phyloP scores from a whole-genome alignment of 73 alveolate species.

The Strombidium stylifer region DNA sequence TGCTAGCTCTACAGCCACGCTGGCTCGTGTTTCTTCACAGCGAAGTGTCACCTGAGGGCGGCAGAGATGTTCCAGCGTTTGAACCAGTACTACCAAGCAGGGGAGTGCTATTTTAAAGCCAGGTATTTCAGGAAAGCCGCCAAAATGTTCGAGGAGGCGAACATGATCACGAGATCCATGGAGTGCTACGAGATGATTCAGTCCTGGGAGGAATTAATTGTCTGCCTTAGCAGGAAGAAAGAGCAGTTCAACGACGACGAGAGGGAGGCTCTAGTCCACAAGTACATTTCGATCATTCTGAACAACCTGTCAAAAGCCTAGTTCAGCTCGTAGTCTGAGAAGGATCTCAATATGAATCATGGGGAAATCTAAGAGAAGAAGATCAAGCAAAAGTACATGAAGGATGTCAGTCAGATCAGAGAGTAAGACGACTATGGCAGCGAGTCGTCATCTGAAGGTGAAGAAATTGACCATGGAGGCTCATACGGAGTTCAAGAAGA shows the following conservation, averaged over 20 bases:
- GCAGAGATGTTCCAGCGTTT: constrained; percentile 45
- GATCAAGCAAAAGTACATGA: constrained; percentile 32
- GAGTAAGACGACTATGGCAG: constrained; percentile 33
- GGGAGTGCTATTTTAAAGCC: constrained; percentile 55
- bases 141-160: constrained; percentile 41
- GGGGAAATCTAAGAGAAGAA: constrained; percentile 35
- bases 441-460: too few species aligned
- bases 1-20: constrained; percentile 62
- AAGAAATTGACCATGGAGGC: too few species aligned
- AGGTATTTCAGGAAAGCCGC: constrained; percentile 48
- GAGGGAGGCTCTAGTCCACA: constrained; percentile 53
- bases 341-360: constrained; percentile 16
- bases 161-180: constrained; percentile 33
- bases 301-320: constrained; percentile 42
- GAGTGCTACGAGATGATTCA: constrained; percentile 51
- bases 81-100: constrained; percentile 69
- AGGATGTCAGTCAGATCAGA: constrained; percentile 34
- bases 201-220: constrained; percentile 60
- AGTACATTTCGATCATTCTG: constrained; percentile 72
- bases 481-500: too few species aligned
- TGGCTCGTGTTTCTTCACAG: constrained; percentile 78
- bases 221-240: constrained; percentile 53
- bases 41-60: constrained; percentile 57
- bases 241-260: constrained; percentile 67
- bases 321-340: constrained; percentile 23